Evolutionary conservation across 169 alveolate genomes (phyloP).

Genomic region (Cryptosporidium canis): DNA sequence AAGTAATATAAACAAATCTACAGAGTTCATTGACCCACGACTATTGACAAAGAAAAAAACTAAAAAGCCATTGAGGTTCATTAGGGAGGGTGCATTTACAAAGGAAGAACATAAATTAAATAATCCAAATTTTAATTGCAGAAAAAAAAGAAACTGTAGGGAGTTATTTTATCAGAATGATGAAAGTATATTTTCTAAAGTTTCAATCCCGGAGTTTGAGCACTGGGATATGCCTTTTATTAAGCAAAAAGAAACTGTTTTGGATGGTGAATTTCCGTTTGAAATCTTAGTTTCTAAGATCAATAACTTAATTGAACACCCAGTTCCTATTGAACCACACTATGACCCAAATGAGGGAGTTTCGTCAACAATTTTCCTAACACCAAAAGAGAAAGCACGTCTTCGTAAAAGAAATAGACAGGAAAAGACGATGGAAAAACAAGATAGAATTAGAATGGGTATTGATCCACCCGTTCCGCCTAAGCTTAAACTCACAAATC

Average conservation of each 20-base stretch:
- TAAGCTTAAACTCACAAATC: slow-evolving; percentile 86
- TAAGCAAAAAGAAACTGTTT: slow-evolving; percentile 48
- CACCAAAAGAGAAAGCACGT: slow-evolving; percentile 81
- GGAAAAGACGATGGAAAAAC: slow-evolving; percentile 86
- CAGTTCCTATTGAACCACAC: slow-evolving; percentile 83
- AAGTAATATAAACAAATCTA: background rate
- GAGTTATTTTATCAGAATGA: slow-evolving; percentile 47
- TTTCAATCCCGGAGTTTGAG: slow-evolving; percentile 37
- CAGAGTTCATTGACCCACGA: slow-evolving; percentile 1
- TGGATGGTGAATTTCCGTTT: slow-evolving; percentile 70
- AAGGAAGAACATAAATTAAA: slow-evolving; percentile 15
- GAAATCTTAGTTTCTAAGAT: slow-evolving; percentile 76
- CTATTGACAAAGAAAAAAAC: slow-evolving; percentile 41
- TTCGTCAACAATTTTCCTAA: slow-evolving; percentile 80
- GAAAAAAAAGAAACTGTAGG: slow-evolving; percentile 1
- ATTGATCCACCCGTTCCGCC: slow-evolving; percentile 91
- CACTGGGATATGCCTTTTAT: slow-evolving; percentile 68
- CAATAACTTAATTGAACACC: slow-evolving; percentile 85
- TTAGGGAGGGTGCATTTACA: slow-evolving; percentile 19
- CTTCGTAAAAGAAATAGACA: slow-evolving; percentile 85
- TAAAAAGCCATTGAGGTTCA: slow-evolving; percentile 36
- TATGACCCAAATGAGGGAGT: slow-evolving; percentile 64
- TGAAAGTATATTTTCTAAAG: slow-evolving; percentile 36
- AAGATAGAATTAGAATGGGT: slow-evolving; percentile 89
- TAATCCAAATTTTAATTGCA: background rate